A percentile compares a stretch with the other conserved stretches of the same genome.
These are phyloP conservation scores for Entrophospora sp. DNA, from an alignment of 192 early-diverging fungal genomes.

Conservation along the genomic window DNA sequence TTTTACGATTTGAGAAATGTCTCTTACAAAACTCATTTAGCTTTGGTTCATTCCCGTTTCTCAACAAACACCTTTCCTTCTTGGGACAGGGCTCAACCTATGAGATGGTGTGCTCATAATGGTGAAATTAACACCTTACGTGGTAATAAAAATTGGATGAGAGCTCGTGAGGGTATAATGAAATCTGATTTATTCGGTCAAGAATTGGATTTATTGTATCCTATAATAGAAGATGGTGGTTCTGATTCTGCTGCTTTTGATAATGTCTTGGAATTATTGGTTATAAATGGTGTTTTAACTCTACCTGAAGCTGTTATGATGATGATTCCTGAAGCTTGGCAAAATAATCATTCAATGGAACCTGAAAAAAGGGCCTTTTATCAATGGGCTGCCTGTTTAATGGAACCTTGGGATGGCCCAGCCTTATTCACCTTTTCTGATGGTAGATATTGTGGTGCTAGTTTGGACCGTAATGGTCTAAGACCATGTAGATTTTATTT, in stretches of 20 bases:
- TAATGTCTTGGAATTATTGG: constrained; percentile 91
- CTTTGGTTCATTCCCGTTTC: constrained; percentile 96
- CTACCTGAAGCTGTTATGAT: constrained; percentile 97
- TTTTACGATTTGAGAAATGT: constrained; percentile 82
- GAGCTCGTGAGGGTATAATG: constrained; percentile 93
- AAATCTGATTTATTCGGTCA: constrained; percentile 68
- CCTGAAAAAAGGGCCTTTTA: constrained; percentile 89
- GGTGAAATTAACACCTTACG: constrained; percentile 98
- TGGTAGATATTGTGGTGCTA: constrained; percentile 95
- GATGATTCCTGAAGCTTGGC: constrained; percentile 99
- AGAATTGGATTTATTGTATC: constrained; percentile 75
- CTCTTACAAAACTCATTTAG: constrained; percentile 83
- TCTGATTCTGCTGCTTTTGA: constrained; percentile 97
- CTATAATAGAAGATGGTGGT: constrained; percentile 91
- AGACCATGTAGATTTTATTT: constrained; percentile 98
- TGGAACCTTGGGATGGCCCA: constrained; percentile 99
- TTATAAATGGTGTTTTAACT: constrained; percentile 81
- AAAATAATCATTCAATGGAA: constrained; percentile 78
- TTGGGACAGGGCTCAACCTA: constrained; percentile 98
- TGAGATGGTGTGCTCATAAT: constrained; percentile 97
- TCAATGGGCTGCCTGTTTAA: constrained; percentile 93
- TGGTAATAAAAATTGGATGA: constrained; percentile 99
- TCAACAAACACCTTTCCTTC: constrained; percentile 99
- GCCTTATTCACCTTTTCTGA: constrained; percentile 97
- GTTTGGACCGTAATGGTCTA: constrained; percentile 95